Evolutionary conservation across 169 alveolate genomes (phyloP).

Genomic region (Besnoitia besnoiti): DNA sequence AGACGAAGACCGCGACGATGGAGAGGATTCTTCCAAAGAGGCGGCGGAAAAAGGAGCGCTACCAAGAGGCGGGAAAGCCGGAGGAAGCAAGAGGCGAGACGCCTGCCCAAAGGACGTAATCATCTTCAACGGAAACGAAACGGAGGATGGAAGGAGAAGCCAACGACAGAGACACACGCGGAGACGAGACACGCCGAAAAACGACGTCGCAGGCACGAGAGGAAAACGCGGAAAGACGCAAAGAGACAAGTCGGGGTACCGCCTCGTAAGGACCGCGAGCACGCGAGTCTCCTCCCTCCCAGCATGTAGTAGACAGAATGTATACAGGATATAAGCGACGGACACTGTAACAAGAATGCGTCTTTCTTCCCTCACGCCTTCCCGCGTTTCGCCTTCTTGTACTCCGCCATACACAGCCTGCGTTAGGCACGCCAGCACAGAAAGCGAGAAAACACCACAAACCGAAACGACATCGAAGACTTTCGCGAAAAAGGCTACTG

Average conservation of each 20-base stretch:
- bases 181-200: not conserved
- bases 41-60: not conserved
- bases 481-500: not conserved
- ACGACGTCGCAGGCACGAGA: not conserved
- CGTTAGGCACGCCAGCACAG: not conserved
- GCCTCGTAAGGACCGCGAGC: not conserved
- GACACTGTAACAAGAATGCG: not conserved
- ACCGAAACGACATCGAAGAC: not conserved
- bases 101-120: conserved; percentile 19
- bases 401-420: conserved; percentile 37
- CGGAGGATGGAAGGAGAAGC: not conserved
- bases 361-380: not conserved
- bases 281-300: too few relatives aligned
- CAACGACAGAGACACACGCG: not conserved
- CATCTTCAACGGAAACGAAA: conserved; percentile 16
- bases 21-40: not conserved
- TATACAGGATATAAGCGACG: not conserved
- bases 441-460: not conserved
- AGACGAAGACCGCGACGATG: not conserved
- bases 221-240: not conserved
- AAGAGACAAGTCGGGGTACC: not conserved
- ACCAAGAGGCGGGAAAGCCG: not conserved
- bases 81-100: not conserved
- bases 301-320: too few relatives aligned
- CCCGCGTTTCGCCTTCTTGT: conserved; percentile 18